These are phyloP conservation scores for Cladophialophora yegresii DNA, from an alignment of 2,329 filamentous ascomycete species.

Conservation along the genomic window DNA sequence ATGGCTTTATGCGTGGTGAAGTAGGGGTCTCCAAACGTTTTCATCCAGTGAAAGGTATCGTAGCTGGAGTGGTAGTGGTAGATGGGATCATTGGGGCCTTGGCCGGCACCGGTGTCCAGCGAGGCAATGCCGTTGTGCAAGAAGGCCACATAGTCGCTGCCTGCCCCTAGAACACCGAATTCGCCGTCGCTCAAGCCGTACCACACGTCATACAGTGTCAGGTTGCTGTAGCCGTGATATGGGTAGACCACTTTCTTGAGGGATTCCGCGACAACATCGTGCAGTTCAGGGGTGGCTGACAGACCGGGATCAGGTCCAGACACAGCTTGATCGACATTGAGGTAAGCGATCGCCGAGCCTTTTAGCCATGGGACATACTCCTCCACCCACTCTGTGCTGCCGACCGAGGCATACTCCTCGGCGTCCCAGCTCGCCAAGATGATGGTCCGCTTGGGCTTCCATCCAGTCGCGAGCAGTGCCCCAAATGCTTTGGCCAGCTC, in stretches of 20 bases:
- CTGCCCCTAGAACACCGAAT: constrained; percentile 49
- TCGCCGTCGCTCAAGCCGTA: constrained; percentile 40
- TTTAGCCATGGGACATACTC: constrained; percentile 51
- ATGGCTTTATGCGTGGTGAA: constrained; percentile 55
- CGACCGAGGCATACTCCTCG: constrained; percentile 45
- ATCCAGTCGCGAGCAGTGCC: constrained; percentile 51
- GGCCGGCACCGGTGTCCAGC: constrained; percentile 48
- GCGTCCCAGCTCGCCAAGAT: constrained; percentile 43
- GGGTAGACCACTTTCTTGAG: constrained; percentile 50
- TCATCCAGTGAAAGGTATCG: constrained; percentile 56
- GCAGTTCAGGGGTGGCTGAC: constrained; percentile 47
- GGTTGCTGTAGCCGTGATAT: constrained; percentile 42
- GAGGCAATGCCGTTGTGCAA: constrained; percentile 47
- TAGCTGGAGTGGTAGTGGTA: constrained; percentile 55
- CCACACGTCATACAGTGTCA: constrained; percentile 53
- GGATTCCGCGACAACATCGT: constrained; percentile 40
- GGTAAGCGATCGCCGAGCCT: constrained; percentile 49
- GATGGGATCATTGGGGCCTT: constrained; percentile 45
- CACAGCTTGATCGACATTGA: constrained; percentile 56
- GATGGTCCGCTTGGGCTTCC: constrained; percentile 56
- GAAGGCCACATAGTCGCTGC: constrained; percentile 53
- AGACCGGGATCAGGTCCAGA: constrained; percentile 47
- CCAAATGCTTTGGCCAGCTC: constrained; percentile 56
- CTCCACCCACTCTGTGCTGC: constrained; percentile 54
- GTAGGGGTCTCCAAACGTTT: constrained; percentile 53